Evolutionary conservation across 2,329 filamentous ascomycete genomes (phyloP).

Genomic region (Berkeleyomyces basicola): DNA sequence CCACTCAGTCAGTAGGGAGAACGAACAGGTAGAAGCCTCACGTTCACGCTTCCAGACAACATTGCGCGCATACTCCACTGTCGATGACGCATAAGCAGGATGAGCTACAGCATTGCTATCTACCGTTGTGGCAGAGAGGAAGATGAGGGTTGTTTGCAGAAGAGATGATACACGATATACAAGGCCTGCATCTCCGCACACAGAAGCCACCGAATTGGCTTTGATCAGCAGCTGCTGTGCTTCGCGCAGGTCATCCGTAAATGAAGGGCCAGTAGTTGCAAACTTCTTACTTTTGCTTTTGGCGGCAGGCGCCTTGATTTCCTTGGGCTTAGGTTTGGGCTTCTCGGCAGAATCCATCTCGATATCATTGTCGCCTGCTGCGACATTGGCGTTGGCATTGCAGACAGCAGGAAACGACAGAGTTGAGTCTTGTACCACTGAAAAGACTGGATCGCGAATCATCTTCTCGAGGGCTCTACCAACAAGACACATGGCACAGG

Average conservation of each 20-base stretch:
- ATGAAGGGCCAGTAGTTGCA: slow-evolving; percentile 21
- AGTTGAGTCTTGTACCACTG: slow-evolving; percentile 80
- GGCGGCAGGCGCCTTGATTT: slow-evolving; percentile 10
- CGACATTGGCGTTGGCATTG: slow-evolving; percentile 16
- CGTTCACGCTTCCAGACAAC: slow-evolving; percentile 50
- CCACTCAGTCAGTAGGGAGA: slow-evolving; percentile 15
- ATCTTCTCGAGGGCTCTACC: slow-evolving; percentile 56
- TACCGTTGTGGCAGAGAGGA: slow-evolving; percentile 44
- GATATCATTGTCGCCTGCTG: not conserved
- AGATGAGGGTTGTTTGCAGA: slow-evolving; percentile 47
- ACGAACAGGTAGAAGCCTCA: slow-evolving; percentile 30
- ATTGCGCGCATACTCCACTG: slow-evolving; percentile 53
- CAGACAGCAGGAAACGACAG: slow-evolving; percentile 65
- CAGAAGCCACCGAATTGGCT: slow-evolving; percentile 40
- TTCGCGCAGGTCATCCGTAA: slow-evolving; percentile 43
- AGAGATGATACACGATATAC: slow-evolving; percentile 48
- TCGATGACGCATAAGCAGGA: slow-evolving; percentile 43
- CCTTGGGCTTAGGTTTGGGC: not conserved
- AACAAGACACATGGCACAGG: slow-evolving; percentile 50
- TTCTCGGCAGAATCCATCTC: slow-evolving; percentile 1
- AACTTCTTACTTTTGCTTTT: not conserved
- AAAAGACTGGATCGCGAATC: slow-evolving; percentile 67
- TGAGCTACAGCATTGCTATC: slow-evolving; percentile 29
- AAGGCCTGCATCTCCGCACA: slow-evolving; percentile 38
- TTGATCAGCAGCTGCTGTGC: slow-evolving; percentile 50